Percentiles rank a stretch among this genome's conserved stretches.
Evolutionary conservation across 2,329 filamentous ascomycete species (phyloP).

Genomic region (Cephalotrichum gorgonifer): DNA sequence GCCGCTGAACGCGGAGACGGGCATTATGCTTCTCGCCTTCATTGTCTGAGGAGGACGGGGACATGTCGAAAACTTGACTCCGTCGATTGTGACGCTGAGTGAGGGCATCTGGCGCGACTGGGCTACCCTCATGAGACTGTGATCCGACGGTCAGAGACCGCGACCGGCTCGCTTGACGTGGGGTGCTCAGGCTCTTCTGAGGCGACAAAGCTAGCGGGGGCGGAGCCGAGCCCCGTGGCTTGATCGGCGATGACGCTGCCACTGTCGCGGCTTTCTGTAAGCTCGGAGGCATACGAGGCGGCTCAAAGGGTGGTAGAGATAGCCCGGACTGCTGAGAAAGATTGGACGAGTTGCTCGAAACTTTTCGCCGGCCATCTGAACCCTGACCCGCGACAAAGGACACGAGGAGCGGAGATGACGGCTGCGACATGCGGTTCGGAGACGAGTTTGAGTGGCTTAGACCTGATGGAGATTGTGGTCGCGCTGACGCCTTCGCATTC

Average conservation of each 20-base stretch:
- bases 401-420: slow-evolving; percentile 70
- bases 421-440: slow-evolving; percentile 67
- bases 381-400: slow-evolving; percentile 85
- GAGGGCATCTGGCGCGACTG: slow-evolving; percentile 56
- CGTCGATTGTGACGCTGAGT: slow-evolving; percentile 76
- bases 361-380: slow-evolving; percentile 72
- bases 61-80: slow-evolving; percentile 93
- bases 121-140: slow-evolving; percentile 86
- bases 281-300: slow-evolving; percentile 50
- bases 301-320: slow-evolving; percentile 65
- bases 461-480: slow-evolving; percentile 79
- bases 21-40: slow-evolving; percentile 89
- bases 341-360: slow-evolving; percentile 78
- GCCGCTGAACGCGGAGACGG: slow-evolving; percentile 80
- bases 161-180: slow-evolving; percentile 56
- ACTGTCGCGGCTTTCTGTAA: slow-evolving; percentile 51
- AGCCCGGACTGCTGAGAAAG: slow-evolving; percentile 66
- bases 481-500: slow-evolving; percentile 64
- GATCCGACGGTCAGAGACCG: slow-evolving; percentile 90
- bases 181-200: slow-evolving; percentile 50
- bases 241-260: slow-evolving; percentile 44
- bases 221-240: slow-evolving; percentile 41
- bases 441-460: slow-evolving; percentile 74
- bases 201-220: slow-evolving; percentile 47
- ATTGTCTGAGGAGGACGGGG: slow-evolving; percentile 93